phyloP scores from a whole-genome alignment of 1,139 yeast species.

The Suhomyces maxii region DNA sequence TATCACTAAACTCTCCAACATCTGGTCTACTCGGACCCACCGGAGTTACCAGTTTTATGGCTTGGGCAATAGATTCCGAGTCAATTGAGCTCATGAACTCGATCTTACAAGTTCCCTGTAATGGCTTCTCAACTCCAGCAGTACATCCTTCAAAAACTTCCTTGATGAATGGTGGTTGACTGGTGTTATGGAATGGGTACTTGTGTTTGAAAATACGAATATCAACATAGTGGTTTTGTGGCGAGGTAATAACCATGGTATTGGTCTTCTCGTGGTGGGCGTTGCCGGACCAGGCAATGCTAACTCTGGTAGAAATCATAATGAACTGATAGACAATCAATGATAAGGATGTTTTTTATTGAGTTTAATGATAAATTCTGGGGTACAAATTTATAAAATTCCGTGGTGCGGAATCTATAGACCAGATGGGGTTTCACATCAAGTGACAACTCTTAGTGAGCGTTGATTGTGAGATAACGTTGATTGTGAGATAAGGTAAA shows the following conservation, averaged over 20 bases:
- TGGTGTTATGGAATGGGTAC: conserved; percentile 22
- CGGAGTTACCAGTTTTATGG: conserved; percentile 24
- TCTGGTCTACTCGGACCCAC: conserved; percentile 37
- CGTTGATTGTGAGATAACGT: too few relatives aligned
- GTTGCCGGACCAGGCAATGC: conserved; percentile 55
- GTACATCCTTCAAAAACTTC: conserved; percentile 40
- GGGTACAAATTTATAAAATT: background rate
- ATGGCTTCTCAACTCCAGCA: conserved; percentile 38
- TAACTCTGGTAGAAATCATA: conserved; percentile 37
- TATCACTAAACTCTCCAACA: conserved; percentile 43
- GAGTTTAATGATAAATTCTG: background rate
- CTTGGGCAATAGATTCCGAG: conserved; percentile 32
- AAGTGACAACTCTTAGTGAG: too few relatives aligned
- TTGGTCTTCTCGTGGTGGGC: conserved; percentile 46
- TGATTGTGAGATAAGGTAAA: too few relatives aligned
- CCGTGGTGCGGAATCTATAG: too few relatives aligned
- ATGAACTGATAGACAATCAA: background rate
- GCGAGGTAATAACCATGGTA: conserved; percentile 54
- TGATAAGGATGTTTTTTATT: background rate
- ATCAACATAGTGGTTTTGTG: conserved; percentile 47
- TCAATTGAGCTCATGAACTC: conserved; percentile 47
- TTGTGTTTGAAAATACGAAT: conserved; percentile 28
- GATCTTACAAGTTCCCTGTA: conserved; percentile 29
- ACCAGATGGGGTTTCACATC: too few relatives aligned
- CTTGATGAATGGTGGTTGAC: conserved; percentile 17